A percentile compares a stretch with the other conserved stretches of the same genome.
Evolutionary conservation across 805 yeast genomes (phyloP).

Genomic region (Hanseniaspora valbyensis): DNA sequence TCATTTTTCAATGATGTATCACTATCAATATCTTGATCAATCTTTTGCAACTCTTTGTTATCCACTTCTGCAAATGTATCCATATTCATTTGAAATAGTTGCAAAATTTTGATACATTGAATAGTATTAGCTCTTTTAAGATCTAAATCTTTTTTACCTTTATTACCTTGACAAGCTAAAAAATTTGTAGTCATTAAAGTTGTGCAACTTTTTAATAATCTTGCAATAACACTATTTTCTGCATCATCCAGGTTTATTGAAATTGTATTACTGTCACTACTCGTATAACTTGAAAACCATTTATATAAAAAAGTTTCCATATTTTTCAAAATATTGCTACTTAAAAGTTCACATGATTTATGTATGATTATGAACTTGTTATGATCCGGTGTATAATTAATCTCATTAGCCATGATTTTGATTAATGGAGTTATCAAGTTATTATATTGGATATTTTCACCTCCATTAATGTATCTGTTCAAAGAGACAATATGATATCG

Average conservation of each 20-base stretch:
- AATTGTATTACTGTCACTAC: not conserved
- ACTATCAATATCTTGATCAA: not conserved
- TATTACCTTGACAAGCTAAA: slow-evolving; percentile 6
- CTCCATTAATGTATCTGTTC: slow-evolving; percentile 6
- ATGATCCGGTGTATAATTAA: slow-evolving; percentile 1
- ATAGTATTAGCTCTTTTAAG: slow-evolving; percentile 7
- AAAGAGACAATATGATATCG: slow-evolving; percentile 6
- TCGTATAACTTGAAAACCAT: slow-evolving; percentile 6
- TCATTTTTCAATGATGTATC: not conserved
- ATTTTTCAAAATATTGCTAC: not conserved
- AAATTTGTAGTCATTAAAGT: slow-evolving; percentile 5
- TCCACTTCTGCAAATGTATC: not conserved
- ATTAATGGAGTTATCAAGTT: not conserved
- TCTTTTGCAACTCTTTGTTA: not conserved
- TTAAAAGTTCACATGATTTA: slow-evolving; percentile 5
- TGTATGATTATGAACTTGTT: slow-evolving; percentile 5
- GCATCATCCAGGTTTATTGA: slow-evolving; percentile 1
- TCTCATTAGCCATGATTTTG: not conserved
- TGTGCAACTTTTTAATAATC: slow-evolving; percentile 1
- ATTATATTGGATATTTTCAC: not conserved
- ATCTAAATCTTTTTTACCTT: slow-evolving; percentile 1
- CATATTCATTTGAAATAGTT: not conserved
- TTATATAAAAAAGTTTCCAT: not conserved
- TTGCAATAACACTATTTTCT: not conserved
- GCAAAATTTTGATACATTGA: slow-evolving; percentile 5